Evolutionary conservation across 106 monocot species (phyloP).

Genomic region (Phalaenopsis equestris): DNA sequence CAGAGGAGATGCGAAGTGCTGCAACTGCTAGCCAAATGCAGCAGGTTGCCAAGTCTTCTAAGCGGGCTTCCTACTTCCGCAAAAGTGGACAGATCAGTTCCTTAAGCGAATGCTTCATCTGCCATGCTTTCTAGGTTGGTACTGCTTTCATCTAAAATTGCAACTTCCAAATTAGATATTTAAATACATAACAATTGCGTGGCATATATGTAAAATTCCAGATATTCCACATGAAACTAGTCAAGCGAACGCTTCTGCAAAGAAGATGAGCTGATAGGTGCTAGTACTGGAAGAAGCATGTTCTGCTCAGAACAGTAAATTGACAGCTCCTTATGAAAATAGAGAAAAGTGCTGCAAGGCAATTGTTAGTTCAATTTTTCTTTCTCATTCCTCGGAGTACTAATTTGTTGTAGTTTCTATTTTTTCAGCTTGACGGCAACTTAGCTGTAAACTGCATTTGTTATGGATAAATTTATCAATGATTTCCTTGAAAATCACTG

Average conservation of each 20-base stretch:
- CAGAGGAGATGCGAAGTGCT: slow-evolving; percentile 64
- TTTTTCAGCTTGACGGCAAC: neutral
- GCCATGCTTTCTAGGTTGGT: slow-evolving; percentile 57
- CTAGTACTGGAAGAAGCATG: no score
- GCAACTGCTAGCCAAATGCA: slow-evolving; percentile 27
- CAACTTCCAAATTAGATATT: neutral
- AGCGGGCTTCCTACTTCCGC: slow-evolving; percentile 19
- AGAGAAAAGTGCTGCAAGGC: neutral
- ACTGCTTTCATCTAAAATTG: neutral
- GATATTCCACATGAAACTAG: neutral
- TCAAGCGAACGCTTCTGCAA: no score
- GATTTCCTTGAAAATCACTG: neutral
- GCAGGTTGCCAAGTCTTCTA: slow-evolving; percentile 22
- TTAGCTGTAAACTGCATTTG: neutral
- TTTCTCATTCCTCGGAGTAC: neutral
- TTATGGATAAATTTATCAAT: neutral
- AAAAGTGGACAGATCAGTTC: slow-evolving; percentile 37
- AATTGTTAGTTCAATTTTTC: neutral
- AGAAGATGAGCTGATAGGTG: no score
- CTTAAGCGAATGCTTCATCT: slow-evolving; percentile 68
- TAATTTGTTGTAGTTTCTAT: neutral
- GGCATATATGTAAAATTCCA: neutral
- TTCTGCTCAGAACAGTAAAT: no score
- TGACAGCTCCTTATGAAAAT: no score
- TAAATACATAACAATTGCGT: no score